phyloP scores from a whole-genome alignment of 257 asterid genomes.

The Plectranthus barbatus region DNA sequence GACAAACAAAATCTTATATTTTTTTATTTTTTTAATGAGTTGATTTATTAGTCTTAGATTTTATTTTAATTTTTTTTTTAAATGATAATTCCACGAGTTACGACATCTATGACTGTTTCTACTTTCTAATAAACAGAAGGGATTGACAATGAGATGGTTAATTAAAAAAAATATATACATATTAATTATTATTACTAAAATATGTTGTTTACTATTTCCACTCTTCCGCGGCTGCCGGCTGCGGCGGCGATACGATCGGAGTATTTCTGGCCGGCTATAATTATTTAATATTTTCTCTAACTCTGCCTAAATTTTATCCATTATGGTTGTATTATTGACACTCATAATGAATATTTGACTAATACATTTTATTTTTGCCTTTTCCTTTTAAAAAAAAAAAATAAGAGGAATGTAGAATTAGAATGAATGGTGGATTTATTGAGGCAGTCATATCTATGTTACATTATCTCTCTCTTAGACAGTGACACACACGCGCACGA shows the following conservation, averaged over 20 bases:
- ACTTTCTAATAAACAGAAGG: not conserved
- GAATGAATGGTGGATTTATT: too few species aligned
- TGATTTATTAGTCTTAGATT: not conserved
- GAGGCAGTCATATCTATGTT: too few species aligned
- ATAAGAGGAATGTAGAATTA: too few species aligned
- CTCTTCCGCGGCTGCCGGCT: constrained; percentile 6
- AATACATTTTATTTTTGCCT: not conserved
- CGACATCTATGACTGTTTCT: not conserved
- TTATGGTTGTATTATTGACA: not conserved
- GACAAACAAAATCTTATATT: not conserved
- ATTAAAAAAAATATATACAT: not conserved
- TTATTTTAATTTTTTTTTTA: too few species aligned
- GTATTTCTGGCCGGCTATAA: not conserved
- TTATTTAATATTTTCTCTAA: not conserved
- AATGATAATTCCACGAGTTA: too few species aligned
- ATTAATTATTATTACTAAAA: too few species aligned
- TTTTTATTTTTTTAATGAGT: too few species aligned
- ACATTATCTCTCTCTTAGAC: too few species aligned
- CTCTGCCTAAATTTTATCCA: not conserved
- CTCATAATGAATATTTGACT: too few species aligned
- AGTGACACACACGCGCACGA: not conserved
- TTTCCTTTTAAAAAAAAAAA: too few species aligned
- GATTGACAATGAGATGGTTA: constrained; percentile 12
- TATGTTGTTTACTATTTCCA: not conserved
- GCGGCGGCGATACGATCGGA: constrained; percentile 8